Conservation (phyloP, 148 eudicot genomes). For the Nyssa sinensis region DNA sequence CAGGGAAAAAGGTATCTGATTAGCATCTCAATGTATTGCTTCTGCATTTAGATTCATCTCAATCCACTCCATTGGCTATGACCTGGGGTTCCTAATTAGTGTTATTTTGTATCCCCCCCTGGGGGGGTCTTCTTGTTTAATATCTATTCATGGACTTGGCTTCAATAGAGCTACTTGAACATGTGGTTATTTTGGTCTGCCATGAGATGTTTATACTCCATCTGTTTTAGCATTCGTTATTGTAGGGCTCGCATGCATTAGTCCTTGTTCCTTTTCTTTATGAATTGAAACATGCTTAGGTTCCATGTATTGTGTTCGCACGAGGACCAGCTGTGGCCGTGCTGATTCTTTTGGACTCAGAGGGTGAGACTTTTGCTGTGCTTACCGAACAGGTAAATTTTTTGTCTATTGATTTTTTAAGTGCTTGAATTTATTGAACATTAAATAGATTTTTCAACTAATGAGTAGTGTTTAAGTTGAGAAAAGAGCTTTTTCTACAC, state of each 20-base stretch:
- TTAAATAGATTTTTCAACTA: not conserved
- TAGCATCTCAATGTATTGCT: not conserved
- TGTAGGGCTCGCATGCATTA: not conserved
- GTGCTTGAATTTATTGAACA: not conserved
- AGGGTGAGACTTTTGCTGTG: slow-evolving; percentile 84
- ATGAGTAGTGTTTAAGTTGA: not conserved
- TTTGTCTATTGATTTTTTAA: slow-evolving; percentile 7
- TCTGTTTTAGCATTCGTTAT: not conserved
- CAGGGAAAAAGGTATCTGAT: slow-evolving; percentile 63
- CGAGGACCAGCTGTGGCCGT: slow-evolving; percentile 98
- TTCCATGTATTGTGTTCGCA: slow-evolving; percentile 98
- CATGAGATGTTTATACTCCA: not conserved
- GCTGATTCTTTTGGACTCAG: slow-evolving; percentile 84
- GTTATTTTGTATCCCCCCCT: not conserved
- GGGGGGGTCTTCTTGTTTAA: not conserved
- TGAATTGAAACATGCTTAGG: slow-evolving; percentile 36
- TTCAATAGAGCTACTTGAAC: not conserved
- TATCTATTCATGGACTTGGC: not conserved
- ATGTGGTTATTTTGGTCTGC: not conserved
- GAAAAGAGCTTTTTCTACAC: not conserved
- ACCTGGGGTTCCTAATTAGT: not conserved
- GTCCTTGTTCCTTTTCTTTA: not conserved
- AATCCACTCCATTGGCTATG: not conserved
- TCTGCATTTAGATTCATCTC: not conserved
- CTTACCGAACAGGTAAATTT: slow-evolving; percentile 83